Percentiles rank a stretch among this genome's conserved stretches.
These are phyloP conservation scores for Xylaria sp. DNA, from an alignment of 2,329 filamentous ascomycete genomes.

Conservation along the genomic window DNA sequence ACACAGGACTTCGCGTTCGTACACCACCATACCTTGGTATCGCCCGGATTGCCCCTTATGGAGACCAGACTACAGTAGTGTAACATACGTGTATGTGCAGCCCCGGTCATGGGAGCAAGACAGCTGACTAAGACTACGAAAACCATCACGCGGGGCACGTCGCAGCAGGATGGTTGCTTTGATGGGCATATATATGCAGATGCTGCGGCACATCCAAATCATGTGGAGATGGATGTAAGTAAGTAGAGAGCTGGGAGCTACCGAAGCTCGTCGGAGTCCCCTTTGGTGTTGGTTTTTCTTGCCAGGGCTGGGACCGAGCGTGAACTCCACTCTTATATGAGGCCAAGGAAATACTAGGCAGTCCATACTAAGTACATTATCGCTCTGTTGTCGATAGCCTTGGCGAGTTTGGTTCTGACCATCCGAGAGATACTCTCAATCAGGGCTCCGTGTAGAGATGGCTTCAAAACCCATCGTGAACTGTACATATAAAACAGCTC, in stretches of 20 bases:
- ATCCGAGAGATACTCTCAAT: neutral
- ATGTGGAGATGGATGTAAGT: constrained; percentile 6
- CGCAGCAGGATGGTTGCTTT: constrained; percentile 13
- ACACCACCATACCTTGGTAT: constrained; percentile 14
- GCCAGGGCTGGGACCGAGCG: constrained; percentile 6
- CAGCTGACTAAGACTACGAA: constrained; percentile 30
- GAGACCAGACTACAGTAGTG: constrained; percentile 20
- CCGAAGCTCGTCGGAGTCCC: neutral
- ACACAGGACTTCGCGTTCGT: neutral
- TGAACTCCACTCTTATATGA: constrained; percentile 16
- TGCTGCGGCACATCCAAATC: constrained; percentile 5
- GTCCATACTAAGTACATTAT: neutral
- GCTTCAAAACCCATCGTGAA: neutral
- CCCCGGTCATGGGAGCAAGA: constrained; percentile 27
- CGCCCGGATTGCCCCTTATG: constrained; percentile 28
- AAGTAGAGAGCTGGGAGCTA: neutral
- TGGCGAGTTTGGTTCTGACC: neutral
- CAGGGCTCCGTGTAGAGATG: neutral
- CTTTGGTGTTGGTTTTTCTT: constrained; percentile 3
- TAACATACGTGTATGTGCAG: constrained; percentile 6
- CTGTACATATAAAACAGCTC: neutral
- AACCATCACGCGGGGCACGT: constrained; percentile 18
- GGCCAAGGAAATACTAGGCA: constrained; percentile 20
- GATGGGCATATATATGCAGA: neutral
- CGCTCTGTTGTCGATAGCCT: constrained; percentile 10